Conservation (phyloP, 1,139 yeast genomes). For the Candida pseudoviswanathii region DNA sequence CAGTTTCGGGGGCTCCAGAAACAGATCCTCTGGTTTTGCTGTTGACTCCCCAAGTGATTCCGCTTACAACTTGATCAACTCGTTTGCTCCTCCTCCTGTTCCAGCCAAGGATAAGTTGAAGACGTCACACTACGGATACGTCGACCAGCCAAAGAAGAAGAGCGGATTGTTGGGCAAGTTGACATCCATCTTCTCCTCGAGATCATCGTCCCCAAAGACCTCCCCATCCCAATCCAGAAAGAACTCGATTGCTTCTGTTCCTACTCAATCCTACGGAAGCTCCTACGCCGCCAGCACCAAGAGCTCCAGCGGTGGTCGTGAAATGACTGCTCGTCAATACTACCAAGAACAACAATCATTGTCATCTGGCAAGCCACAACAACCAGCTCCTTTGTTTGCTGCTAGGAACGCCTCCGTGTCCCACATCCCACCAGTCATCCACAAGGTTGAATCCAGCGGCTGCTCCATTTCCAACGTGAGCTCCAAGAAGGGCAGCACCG, state of each 20-base stretch:
- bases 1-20: constrained; percentile 4
- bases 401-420: not conserved
- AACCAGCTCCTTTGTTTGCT: constrained; percentile 12
- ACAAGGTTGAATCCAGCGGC: constrained; percentile 7
- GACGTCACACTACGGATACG: not conserved
- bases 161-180: constrained; percentile 30
- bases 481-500: not conserved
- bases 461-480: constrained; percentile 1
- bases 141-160: constrained; percentile 24
- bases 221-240: constrained; percentile 9
- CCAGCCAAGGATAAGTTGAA: constrained; percentile 6
- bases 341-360: not conserved
- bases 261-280: constrained; percentile 15
- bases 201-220: constrained; percentile 8
- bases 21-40: constrained; percentile 9
- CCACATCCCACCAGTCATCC: constrained; percentile 9
- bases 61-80: constrained; percentile 21
- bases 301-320: not conserved
- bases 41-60: constrained; percentile 29
- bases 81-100: constrained; percentile 16
- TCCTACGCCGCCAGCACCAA: constrained; percentile 12
- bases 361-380: not conserved
- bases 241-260: constrained; percentile 11
- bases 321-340: constrained; percentile 2
- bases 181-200: constrained; percentile 26